phyloP scores from a whole-genome alignment of 768 basidiomycete species.

The Boletus insuetus region DNA sequence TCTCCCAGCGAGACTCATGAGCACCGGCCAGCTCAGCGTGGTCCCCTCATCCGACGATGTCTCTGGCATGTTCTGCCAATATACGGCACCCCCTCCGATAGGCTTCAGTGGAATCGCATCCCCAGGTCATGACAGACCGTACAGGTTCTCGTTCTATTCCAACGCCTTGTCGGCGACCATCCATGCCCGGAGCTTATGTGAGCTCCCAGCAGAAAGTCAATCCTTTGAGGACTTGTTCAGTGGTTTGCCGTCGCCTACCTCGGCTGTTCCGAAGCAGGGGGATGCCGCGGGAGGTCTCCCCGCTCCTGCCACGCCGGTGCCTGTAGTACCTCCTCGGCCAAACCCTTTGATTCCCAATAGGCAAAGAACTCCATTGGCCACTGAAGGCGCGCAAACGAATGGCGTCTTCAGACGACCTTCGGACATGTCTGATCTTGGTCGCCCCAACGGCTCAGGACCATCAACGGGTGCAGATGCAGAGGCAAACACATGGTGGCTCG shows the following conservation, averaged over 20 bases:
- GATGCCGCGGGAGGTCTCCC: conserved; percentile 4
- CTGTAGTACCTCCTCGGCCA: conserved; percentile 6
- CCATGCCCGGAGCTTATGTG: conserved; percentile 88
- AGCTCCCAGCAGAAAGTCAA: conserved; percentile 92
- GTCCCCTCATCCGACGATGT: conserved; percentile 45
- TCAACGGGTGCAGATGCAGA: conserved; percentile 46
- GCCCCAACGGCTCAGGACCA: conserved; percentile 24
- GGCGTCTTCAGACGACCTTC: conserved; percentile 16
- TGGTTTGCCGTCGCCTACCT: conserved; percentile 37
- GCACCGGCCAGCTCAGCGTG: conserved; percentile 32
- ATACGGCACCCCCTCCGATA: conserved; percentile 5
- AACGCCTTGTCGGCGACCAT: conserved; percentile 91
- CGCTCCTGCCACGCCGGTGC: conserved; percentile 5
- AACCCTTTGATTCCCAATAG: conserved; percentile 4
- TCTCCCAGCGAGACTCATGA: conserved; percentile 39
- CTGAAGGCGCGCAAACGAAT: neutral
- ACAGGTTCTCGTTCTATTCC: conserved; percentile 98
- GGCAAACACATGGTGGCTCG: conserved; percentile 94
- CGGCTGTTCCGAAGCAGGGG: neutral
- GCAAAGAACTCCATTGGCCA: conserved; percentile 5
- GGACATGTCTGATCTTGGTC: conserved; percentile 21
- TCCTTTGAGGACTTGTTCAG: conserved; percentile 88
- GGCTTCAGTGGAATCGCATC: conserved; percentile 37
- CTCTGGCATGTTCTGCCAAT: conserved; percentile 16
- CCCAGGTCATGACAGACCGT: conserved; percentile 80